Conservation (phyloP, 208 protist genomes). For the Trypanosoma boissoni region DNA sequence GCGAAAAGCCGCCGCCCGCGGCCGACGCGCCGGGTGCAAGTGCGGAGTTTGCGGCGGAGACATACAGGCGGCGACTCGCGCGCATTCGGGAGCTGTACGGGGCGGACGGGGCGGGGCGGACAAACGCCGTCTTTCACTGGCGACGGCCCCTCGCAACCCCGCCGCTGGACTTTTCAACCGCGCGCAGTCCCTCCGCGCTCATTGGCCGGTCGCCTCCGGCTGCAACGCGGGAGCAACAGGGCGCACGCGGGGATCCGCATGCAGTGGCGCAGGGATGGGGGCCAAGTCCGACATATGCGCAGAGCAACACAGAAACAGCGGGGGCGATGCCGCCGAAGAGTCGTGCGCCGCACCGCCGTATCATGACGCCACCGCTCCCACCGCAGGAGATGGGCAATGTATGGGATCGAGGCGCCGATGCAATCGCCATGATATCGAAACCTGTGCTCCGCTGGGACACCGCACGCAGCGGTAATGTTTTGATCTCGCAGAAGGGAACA, state of each 20-base stretch:
- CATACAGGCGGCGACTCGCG: background rate
- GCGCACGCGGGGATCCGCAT: too few relatives aligned
- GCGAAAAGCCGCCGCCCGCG: too few relatives aligned
- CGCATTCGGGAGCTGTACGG: background rate
- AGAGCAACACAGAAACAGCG: background rate
- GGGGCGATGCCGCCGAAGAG: background rate
- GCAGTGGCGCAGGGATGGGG: too few relatives aligned
- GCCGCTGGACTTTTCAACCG: background rate
- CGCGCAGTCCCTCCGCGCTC: background rate
- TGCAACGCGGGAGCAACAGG: too few relatives aligned
- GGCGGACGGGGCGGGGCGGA: too few relatives aligned
- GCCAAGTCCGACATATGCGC: background rate
- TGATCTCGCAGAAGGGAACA: slow-evolving; percentile 44
- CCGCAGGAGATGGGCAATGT: background rate
- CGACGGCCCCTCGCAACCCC: slow-evolving; percentile 4
- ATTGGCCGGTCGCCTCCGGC: background rate
- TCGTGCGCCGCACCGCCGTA: background rate
- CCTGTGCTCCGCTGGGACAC: slow-evolving; percentile 43
- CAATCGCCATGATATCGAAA: background rate
- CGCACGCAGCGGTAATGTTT: slow-evolving; percentile 55
- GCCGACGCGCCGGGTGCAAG: too few relatives aligned
- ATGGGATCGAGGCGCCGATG: background rate
- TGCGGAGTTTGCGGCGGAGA: too few relatives aligned
- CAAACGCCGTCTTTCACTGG: background rate
- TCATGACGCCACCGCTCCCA: slow-evolving; percentile 9